These are phyloP conservation scores for Fraxinus sp. DNA, from an alignment of 305 asterid genomes.

Conservation along the genomic window DNA sequence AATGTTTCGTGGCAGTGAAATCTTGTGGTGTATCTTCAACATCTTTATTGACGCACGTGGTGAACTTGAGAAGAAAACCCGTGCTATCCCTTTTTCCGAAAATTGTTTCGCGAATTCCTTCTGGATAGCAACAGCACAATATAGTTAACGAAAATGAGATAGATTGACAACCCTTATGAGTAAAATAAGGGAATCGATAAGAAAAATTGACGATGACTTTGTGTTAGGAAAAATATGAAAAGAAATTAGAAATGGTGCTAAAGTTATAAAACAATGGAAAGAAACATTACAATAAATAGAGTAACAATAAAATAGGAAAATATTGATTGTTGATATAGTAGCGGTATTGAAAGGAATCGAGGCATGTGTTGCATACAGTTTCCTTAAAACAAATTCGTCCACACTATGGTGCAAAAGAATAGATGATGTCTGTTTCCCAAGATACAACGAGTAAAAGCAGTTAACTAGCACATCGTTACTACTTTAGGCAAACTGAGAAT, in stretches of 20 bases:
- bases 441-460: not conserved
- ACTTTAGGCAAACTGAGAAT: not conserved
- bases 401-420: not conserved
- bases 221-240: not conserved
- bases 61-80: slow-evolving; percentile 44
- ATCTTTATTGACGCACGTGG: slow-evolving; percentile 38
- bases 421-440: not conserved
- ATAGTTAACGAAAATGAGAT: not conserved
- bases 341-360: not conserved
- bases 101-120: slow-evolving; percentile 21
- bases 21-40: not conserved
- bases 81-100: slow-evolving; percentile 26
- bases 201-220: not conserved
- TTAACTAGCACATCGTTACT: not conserved
- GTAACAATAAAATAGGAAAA: not conserved
- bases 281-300: too few relatives aligned
- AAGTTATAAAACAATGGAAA: not conserved
- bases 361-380: not conserved
- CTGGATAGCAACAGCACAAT: not conserved
- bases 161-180: not conserved
- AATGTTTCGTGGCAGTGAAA: slow-evolving; percentile 35
- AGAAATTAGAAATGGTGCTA: not conserved
- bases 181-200: not conserved
- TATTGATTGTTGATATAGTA: too few relatives aligned
- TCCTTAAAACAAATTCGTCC: not conserved